Evolutionary conservation across 495 filamentous ascomycete species (phyloP).

Genomic region (Lophium mytilinum): DNA sequence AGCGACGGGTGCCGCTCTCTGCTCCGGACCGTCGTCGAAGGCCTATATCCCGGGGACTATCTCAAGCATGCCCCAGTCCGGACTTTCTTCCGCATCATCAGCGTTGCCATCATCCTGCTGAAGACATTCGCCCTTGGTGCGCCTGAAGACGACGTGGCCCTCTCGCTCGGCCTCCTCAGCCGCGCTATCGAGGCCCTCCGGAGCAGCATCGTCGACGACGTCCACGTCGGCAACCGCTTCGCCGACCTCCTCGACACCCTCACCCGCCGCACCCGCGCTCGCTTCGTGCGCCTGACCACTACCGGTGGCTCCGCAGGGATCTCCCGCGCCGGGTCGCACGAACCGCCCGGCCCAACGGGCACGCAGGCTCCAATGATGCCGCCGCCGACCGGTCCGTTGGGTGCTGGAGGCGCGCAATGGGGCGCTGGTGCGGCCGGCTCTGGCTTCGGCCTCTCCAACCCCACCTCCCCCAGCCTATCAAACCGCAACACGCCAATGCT

Average conservation of each 20-base stretch:
- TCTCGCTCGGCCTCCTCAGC: conserved; percentile 75
- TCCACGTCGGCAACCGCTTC: conserved; percentile 89
- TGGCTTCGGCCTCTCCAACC: not conserved
- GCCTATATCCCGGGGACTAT: conserved; percentile 70
- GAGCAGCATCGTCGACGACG: conserved; percentile 85
- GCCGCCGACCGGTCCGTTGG: conserved; percentile 4
- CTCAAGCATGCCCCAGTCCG: conserved; percentile 88
- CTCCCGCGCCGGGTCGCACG: conserved; percentile 14
- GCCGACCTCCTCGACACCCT: conserved; percentile 75
- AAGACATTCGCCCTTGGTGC: conserved; percentile 93
- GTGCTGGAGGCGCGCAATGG: not conserved
- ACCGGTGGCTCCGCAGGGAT: conserved; percentile 17
- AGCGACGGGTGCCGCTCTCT: conserved; percentile 81
- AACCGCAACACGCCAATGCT: not conserved
- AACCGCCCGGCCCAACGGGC: conserved; percentile 3
- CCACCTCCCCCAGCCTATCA: not conserved
- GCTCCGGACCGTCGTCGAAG: conserved; percentile 72
- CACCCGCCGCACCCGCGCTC: conserved; percentile 32
- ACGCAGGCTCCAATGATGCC: conserved; percentile 22
- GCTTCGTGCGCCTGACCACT: conserved; percentile 34
- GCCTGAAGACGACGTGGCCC: conserved; percentile 75
- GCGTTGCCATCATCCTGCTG: conserved; percentile 89
- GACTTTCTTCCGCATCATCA: conserved; percentile 91
- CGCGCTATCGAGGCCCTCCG: conserved; percentile 69
- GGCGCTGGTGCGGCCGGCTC: not conserved